Evolutionary conservation across 148 eudicot species (phyloP).

Genomic region (Heliosperma pusillum): DNA sequence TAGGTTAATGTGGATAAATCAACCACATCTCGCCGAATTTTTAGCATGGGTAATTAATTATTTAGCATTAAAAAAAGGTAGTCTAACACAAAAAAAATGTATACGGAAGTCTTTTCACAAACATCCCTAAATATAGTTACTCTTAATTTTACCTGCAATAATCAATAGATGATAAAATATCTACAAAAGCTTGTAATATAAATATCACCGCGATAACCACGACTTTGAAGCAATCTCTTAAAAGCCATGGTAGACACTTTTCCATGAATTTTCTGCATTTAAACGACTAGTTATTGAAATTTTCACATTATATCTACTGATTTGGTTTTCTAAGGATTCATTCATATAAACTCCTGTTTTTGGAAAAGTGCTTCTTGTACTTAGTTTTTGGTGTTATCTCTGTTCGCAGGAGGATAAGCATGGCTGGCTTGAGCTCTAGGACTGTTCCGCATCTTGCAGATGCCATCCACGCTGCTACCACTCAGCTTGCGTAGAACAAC

Average conservation of each 20-base stretch:
- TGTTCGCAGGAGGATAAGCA: constrained; percentile 85
- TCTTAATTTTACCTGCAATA: too few species aligned
- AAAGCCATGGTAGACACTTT: neutral
- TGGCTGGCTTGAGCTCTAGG: constrained; percentile 93
- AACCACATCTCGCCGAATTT: too few species aligned
- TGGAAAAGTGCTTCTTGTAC: neutral
- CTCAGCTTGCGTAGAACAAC: constrained; percentile 37
- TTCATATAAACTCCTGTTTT: neutral
- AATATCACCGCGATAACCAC: too few species aligned
- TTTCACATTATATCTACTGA: neutral
- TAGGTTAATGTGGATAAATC: too few species aligned
- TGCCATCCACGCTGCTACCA: constrained; percentile 92
- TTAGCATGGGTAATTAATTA: too few species aligned
- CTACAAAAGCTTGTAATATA: too few species aligned
- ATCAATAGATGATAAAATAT: too few species aligned
- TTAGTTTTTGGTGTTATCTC: neutral
- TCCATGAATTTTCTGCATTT: neutral
- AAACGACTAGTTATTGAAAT: neutral
- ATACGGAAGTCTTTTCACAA: too few species aligned
- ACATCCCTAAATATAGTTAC: too few species aligned
- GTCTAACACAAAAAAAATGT: too few species aligned
- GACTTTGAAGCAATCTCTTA: too few species aligned
- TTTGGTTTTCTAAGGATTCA: neutral
- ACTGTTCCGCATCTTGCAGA: constrained; percentile 90
- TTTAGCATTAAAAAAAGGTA: too few species aligned